phyloP scores from a whole-genome alignment of 2,329 filamentous ascomycete genomes.

The Pseudocercospora macadamiae region DNA sequence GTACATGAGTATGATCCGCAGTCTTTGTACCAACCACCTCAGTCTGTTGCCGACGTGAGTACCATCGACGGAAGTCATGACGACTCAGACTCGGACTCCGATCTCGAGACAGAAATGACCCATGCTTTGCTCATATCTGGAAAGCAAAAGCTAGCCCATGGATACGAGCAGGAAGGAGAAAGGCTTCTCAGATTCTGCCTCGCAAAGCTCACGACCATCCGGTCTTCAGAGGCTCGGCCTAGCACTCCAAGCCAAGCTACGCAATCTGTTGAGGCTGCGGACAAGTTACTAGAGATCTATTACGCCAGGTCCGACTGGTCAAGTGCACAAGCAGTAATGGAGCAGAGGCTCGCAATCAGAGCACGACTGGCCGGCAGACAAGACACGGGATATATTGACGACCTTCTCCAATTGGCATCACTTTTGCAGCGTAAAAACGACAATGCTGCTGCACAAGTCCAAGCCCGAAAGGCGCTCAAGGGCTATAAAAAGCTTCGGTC shows the following conservation, averaged over 20 bases:
- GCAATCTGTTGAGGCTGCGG: background rate
- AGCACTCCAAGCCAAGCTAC: background rate
- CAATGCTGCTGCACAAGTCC: background rate
- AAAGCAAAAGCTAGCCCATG: slow-evolving; percentile 2
- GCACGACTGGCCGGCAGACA: background rate
- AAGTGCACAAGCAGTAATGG: background rate
- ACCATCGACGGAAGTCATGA: background rate
- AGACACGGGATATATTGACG: background rate
- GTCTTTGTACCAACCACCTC: background rate
- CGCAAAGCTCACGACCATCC: background rate
- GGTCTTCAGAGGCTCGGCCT: background rate
- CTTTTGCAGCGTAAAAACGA: background rate
- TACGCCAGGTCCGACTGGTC: background rate
- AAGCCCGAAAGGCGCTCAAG: slow-evolving; percentile 2
- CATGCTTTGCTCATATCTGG: background rate
- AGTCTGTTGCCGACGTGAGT: background rate
- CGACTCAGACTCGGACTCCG: slow-evolving; percentile 1
- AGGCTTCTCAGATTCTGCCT: slow-evolving; percentile 1
- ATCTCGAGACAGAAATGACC: slow-evolving; percentile 2
- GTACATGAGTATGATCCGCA: background rate
- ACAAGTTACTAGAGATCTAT: slow-evolving; percentile 1
- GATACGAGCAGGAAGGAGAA: background rate
- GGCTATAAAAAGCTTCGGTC: background rate
- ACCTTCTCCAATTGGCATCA: background rate
- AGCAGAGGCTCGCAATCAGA: background rate